Percentiles rank a stretch among this genome's conserved stretches.
phyloP scores from a whole-genome alignment of 495 filamentous ascomycete genomes.

The Xylaria grammica region DNA sequence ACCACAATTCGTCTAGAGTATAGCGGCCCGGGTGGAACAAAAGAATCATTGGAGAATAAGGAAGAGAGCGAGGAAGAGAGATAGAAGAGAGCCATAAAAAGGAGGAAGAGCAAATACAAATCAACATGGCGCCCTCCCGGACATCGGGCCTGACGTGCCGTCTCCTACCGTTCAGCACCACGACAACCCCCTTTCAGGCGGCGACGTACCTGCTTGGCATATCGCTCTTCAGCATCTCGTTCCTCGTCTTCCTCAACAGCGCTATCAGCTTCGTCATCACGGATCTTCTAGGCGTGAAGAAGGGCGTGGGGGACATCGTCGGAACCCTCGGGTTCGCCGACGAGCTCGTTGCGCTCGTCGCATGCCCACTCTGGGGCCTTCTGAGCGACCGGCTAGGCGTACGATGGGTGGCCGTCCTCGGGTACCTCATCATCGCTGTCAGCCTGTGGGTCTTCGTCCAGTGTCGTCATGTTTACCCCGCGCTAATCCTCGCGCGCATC shows the following conservation, averaged over 20 bases:
- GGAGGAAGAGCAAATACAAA: not conserved
- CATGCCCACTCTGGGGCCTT: constrained; percentile 90
- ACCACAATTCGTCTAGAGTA: too few relatives aligned
- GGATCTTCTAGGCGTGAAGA: constrained; percentile 77
- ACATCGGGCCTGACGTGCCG: constrained; percentile 42
- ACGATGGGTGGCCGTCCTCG: constrained; percentile 75
- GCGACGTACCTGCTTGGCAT: constrained; percentile 86
- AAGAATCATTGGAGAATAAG: not conserved
- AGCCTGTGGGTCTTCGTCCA: constrained; percentile 82
- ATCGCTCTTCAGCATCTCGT: constrained; percentile 93
- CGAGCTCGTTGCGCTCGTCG: constrained; percentile 87
- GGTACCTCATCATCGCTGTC: constrained; percentile 79
- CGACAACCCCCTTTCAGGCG: constrained; percentile 73
- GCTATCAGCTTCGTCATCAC: constrained; percentile 94
- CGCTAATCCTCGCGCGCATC: constrained; percentile 82
- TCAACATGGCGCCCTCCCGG: constrained; percentile 24
- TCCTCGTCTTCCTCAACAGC: constrained; percentile 96
- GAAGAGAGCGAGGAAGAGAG: not conserved
- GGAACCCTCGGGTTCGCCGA: constrained; percentile 96
- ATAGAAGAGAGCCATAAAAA: not conserved
- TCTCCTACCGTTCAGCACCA: constrained; percentile 59
- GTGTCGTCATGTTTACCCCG: constrained; percentile 84
- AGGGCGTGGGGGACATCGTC: constrained; percentile 84
- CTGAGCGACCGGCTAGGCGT: constrained; percentile 90
- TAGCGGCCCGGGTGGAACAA: not conserved